Conservation (phyloP, 257 asterid genomes). For the Misopates orontium region DNA sequence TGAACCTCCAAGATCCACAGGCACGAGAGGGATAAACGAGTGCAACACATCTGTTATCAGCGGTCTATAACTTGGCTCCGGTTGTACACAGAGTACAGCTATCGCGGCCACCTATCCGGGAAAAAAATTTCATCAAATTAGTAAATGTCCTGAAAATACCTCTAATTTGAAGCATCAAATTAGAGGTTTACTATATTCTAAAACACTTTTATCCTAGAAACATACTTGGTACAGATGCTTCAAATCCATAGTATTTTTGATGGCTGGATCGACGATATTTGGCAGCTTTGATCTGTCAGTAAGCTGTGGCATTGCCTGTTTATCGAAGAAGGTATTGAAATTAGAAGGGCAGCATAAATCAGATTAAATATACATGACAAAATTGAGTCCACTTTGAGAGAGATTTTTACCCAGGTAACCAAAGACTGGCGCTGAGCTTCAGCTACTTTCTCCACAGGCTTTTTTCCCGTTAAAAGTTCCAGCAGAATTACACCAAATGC, state of each 20-base stretch:
- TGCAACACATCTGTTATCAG: conserved; percentile 91
- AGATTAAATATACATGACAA: background rate
- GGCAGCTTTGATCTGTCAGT: conserved; percentile 93
- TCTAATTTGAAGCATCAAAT: too few relatives aligned
- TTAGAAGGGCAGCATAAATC: background rate
- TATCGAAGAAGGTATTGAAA: background rate
- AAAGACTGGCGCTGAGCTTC: conserved; percentile 64
- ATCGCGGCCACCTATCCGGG: conserved; percentile 84
- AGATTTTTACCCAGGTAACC: conserved; percentile 66
- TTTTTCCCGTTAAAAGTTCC: conserved; percentile 68
- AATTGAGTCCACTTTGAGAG: background rate
- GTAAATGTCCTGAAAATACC: background rate
- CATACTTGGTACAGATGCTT: conserved; percentile 91
- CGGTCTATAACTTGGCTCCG: conserved; percentile 95
- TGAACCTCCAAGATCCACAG: conserved; percentile 78
- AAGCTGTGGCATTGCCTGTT: conserved; percentile 97
- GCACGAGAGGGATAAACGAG: conserved; percentile 95
- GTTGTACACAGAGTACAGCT: conserved; percentile 92
- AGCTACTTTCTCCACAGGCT: conserved; percentile 55
- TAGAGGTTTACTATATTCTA: too few relatives aligned
- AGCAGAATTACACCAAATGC: conserved; percentile 78
- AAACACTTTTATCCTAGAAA: background rate
- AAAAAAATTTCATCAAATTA: background rate
- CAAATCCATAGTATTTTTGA: conserved; percentile 76
- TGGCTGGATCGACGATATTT: conserved; percentile 71